Evolutionary conservation across 495 filamentous ascomycete species (phyloP), one percentile per base, ranked within the genome.

Genomic region (Hyphodiscus hymeniophilus): DNA sequence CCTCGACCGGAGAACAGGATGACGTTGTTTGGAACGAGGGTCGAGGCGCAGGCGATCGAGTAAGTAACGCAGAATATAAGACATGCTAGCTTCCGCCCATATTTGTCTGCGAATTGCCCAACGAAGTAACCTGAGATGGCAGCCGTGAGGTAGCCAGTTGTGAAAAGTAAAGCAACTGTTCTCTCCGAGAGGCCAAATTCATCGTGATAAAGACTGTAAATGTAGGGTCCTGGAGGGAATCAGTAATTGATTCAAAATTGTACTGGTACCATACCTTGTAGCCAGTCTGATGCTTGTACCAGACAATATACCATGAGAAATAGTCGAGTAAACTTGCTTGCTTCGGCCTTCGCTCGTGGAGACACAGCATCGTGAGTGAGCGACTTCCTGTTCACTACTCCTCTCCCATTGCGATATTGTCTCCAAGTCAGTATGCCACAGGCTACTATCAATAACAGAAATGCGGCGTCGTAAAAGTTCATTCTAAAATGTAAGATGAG

Each of bases 131-230:
- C 73, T 34, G 67, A 69, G 16, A 73, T 50, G 15, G 66, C 75
- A 28, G 68, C 69, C 1, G 75, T 66, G 17, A 74, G 45, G 56
- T 79, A 78, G 23, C 76, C 75, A 0, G 67, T 64, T 2, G 66
- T 66, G 60, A 78, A 79, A 34, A 79, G 65, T 6, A 60, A 56
- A 3, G 73, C 67, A 16, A 79, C 67, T 3, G 66, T 50, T 18
- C 57, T 50, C n/a, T 75, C 66, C 2, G 66, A 42, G 22, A 79
- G 57, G 7, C 54, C 56, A 57, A 74, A 71, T 62, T 75, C 66
- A 46, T 75, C 57, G 42, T 62, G 65, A 57, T 79, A 79, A 18
- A 80, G 62, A 15, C 73, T 67, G 61, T 77, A 77, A 16, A 79
- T 64, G 58, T 70, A 74, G 6, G 75, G 70, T 20, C 73, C 73